A percentile compares a stretch with the other conserved stretches of the same genome.
Evolutionary conservation across 2,329 filamentous ascomycete species (phyloP).

Genomic region (Scytalidium lignicola): DNA sequence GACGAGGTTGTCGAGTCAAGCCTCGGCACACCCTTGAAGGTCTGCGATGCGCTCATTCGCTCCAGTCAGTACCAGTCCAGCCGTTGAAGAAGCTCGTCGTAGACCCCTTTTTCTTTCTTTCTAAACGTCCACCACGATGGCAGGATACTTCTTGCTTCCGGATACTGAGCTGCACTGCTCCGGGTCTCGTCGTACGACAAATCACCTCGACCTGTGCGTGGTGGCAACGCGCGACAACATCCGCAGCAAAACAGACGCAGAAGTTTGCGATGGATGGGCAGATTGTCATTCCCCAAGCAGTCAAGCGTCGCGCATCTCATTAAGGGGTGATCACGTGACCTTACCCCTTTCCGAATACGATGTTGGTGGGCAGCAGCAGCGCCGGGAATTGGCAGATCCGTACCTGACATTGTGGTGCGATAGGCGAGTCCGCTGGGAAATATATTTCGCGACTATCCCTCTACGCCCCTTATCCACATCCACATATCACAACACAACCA

Average conservation of each 20-base stretch:
- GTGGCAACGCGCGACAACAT: no score
- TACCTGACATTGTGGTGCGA: constrained; percentile 2
- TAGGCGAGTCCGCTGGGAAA: background rate
- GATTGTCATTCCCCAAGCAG: background rate
- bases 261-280: background rate
- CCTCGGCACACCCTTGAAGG: no score
- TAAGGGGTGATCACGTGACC: background rate
- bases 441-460: constrained; percentile 1
- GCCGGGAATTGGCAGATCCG: background rate
- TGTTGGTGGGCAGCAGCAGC: background rate
- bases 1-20: no score
- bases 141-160: no score
- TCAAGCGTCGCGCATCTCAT: background rate
- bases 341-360: background rate
- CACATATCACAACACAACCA: background rate
- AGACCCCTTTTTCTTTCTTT: no score
- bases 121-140: no score
- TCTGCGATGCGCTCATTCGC: no score
- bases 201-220: background rate
- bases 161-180: no score
- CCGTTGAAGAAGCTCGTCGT: no score
- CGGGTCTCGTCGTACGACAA: background rate
- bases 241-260: background rate
- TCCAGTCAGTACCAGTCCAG: no score
- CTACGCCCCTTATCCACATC: constrained; percentile 1